phyloP scores from a whole-genome alignment of 805 yeast species.

The Lachancea kluyveri region DNA sequence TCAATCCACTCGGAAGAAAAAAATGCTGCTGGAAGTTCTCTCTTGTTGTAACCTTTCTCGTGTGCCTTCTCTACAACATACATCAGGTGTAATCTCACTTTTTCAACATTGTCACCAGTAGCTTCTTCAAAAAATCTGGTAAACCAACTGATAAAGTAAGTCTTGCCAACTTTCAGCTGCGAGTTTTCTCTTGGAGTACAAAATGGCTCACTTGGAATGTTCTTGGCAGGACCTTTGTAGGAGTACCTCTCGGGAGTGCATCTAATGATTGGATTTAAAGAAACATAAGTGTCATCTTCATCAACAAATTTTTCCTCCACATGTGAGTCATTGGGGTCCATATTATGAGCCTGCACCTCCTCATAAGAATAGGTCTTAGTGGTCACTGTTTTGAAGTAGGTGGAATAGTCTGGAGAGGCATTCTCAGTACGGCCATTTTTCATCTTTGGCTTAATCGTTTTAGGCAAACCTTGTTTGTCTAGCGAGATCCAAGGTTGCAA shows the following conservation, averaged over 20 bases:
- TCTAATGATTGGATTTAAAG: slow-evolving; percentile 71
- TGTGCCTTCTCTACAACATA: slow-evolving; percentile 49
- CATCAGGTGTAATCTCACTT: slow-evolving; percentile 62
- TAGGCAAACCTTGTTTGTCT: slow-evolving; percentile 71
- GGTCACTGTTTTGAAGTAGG: slow-evolving; percentile 68
- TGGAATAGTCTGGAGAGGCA: slow-evolving; percentile 64
- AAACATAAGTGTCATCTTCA: slow-evolving; percentile 69
- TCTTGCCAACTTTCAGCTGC: slow-evolving; percentile 49
- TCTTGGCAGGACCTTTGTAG: slow-evolving; percentile 55
- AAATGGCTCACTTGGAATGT: slow-evolving; percentile 63
- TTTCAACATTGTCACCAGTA: slow-evolving; percentile 41
- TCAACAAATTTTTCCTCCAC: slow-evolving; percentile 50
- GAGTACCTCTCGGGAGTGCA: slow-evolving; percentile 77
- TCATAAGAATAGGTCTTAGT: slow-evolving; percentile 52
- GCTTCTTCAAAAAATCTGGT: slow-evolving; percentile 48
- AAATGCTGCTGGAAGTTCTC: slow-evolving; percentile 42
- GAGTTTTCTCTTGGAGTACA: slow-evolving; percentile 70
- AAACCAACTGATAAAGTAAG: slow-evolving; percentile 80
- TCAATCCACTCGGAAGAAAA: slow-evolving; percentile 68
- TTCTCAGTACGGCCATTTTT: slow-evolving; percentile 67
- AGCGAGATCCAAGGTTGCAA: slow-evolving; percentile 78
- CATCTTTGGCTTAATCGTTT: slow-evolving; percentile 68
- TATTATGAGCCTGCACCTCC: slow-evolving; percentile 65
- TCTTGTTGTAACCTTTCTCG: slow-evolving; percentile 53
- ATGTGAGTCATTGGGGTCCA: slow-evolving; percentile 53